Evolutionary conservation across 495 filamentous ascomycete genomes (phyloP).

Genomic region (Amphirosellinia nigrospora): DNA sequence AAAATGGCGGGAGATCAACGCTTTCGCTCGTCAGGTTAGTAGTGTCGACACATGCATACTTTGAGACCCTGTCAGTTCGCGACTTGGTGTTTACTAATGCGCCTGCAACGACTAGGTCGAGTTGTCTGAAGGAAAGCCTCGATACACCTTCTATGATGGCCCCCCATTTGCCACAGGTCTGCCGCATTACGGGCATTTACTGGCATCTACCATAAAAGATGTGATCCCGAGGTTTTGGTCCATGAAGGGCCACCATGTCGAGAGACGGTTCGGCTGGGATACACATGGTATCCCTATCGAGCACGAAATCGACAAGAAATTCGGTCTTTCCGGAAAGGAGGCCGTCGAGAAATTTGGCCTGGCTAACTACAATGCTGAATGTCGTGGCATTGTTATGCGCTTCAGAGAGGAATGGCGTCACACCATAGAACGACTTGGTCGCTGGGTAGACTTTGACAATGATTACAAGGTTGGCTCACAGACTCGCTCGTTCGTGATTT

Average conservation of each 20-base stretch:
- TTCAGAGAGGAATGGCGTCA: slow-evolving; percentile 88
- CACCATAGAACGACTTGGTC: slow-evolving; percentile 87
- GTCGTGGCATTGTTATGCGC: slow-evolving; percentile 92
- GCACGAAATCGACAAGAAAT: slow-evolving; percentile 98
- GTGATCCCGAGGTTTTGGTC: slow-evolving; percentile 97
- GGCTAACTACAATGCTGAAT: slow-evolving; percentile 91
- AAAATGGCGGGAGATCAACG: slow-evolving; percentile 87
- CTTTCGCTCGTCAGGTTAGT: slow-evolving; percentile 74
- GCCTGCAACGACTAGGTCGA: slow-evolving; percentile 40
- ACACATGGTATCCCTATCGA: slow-evolving; percentile 96
- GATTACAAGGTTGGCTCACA: slow-evolving; percentile 83
- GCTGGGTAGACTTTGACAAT: slow-evolving; percentile 99
- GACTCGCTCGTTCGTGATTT: background rate
- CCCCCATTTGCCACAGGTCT: slow-evolving; percentile 68
- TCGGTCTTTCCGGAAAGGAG: slow-evolving; percentile 85
- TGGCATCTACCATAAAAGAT: slow-evolving; percentile 97
- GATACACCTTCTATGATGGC: slow-evolving; percentile 77
- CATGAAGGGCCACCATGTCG: slow-evolving; percentile 92
- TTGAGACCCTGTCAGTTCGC: background rate
- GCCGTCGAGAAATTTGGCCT: slow-evolving; percentile 88
- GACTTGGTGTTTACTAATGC: slow-evolving; percentile 16
- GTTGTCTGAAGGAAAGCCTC: slow-evolving; percentile 40
- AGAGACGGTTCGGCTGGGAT: slow-evolving; percentile 76
- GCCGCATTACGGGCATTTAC: slow-evolving; percentile 94
- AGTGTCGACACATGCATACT: background rate